Conservation (phyloP, 2,329 filamentous ascomycete species). For the Aspergillus floridensis region DNA sequence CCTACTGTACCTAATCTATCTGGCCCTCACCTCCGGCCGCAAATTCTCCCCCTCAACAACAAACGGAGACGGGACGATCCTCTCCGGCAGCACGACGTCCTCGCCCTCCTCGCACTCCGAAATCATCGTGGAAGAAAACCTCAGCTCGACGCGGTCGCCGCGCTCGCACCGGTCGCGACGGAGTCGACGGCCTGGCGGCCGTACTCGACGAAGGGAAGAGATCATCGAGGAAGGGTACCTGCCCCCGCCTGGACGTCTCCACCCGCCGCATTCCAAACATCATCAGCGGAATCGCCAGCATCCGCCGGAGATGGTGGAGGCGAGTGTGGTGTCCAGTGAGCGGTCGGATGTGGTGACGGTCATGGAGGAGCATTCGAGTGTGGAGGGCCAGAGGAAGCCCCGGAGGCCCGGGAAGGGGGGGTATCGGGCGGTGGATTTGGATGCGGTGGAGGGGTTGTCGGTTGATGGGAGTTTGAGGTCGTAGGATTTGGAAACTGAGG, state of each 20-base stretch:
- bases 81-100: neutral
- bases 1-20: slow-evolving; percentile 53
- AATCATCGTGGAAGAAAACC: slow-evolving; percentile 13
- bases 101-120: slow-evolving; percentile 14
- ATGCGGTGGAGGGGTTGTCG: slow-evolving; percentile 34
- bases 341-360: slow-evolving; percentile 56
- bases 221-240: slow-evolving; percentile 5
- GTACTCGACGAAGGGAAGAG: slow-evolving; percentile 21
- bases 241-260: slow-evolving; percentile 13
- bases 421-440: slow-evolving; percentile 51
- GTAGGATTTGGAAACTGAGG: neutral
- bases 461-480: slow-evolving; percentile 12
- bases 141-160: slow-evolving; percentile 10
- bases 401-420: slow-evolving; percentile 36
- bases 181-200: neutral
- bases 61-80: slow-evolving; percentile 19
- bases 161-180: neutral
- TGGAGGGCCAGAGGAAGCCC: slow-evolving; percentile 16
- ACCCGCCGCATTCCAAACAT: no score
- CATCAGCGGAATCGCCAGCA: neutral
- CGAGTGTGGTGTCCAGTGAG: slow-evolving; percentile 28
- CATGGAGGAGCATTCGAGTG: slow-evolving; percentile 53
- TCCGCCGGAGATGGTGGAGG: slow-evolving; percentile 26
- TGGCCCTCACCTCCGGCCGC: slow-evolving; percentile 47
- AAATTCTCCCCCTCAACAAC: slow-evolving; percentile 25